Evolutionary conservation across 352 stramenopile genomes (phyloP).

Genomic region (Sclerospora graminicola): DNA sequence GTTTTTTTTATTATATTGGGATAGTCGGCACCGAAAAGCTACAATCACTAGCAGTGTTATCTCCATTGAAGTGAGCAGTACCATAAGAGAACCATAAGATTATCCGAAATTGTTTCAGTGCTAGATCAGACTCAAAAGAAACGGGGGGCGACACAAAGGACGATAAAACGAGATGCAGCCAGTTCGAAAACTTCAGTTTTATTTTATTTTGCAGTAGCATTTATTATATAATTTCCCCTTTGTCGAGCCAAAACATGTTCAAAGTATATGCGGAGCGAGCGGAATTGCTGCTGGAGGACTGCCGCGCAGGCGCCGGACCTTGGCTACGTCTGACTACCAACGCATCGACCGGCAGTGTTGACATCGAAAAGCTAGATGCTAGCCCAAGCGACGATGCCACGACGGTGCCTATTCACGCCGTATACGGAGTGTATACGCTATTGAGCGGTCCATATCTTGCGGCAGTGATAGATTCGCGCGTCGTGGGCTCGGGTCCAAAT

Average conservation of each 20-base stretch:
- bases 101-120: too few species aligned
- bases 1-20: slow-evolving; percentile 24
- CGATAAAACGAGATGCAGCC: too few species aligned
- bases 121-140: too few species aligned
- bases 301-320: slow-evolving; percentile 44
- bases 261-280: slow-evolving; percentile 60
- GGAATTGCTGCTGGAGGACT: slow-evolving; percentile 76
- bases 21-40: too few species aligned
- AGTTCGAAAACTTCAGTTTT: too few species aligned
- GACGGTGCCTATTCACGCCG: slow-evolving; percentile 50
- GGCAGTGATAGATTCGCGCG: slow-evolving; percentile 56
- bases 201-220: too few species aligned
- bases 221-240: too few species aligned
- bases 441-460: slow-evolving; percentile 60
- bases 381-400: slow-evolving; percentile 31
- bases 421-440: slow-evolving; percentile 68
- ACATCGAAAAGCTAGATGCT: slow-evolving; percentile 14
- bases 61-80: slow-evolving; percentile 9
- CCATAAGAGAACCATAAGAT: slow-evolving; percentile 3
- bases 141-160: too few species aligned
- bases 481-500: slow-evolving; percentile 43
- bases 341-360: slow-evolving; percentile 13
- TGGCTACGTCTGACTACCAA: slow-evolving; percentile 42
- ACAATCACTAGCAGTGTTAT: too few species aligned
- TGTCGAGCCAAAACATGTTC: slow-evolving; percentile 65